phyloP scores from a whole-genome alignment of 345 rosid genomes.

The Boechera stricta region DNA sequence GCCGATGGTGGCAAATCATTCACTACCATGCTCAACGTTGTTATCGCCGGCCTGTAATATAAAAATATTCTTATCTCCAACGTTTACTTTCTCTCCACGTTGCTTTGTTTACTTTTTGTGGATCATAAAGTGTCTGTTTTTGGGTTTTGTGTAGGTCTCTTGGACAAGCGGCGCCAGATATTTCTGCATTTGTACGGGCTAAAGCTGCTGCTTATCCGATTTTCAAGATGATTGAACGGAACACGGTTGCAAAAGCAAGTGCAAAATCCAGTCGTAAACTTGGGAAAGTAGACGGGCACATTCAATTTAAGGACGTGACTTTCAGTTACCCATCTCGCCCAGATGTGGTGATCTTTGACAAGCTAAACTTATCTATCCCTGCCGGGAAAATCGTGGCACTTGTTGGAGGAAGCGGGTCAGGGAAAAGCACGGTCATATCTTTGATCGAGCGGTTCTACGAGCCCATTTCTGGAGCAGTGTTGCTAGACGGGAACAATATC shows the following conservation, averaged over 20 bases:
- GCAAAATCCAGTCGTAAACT: slow-evolving; percentile 59
- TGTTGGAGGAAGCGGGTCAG: slow-evolving; percentile 97
- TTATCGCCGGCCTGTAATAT: slow-evolving; percentile 90
- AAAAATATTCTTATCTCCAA: neutral
- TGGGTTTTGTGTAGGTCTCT: slow-evolving; percentile 59
- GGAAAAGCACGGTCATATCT: slow-evolving; percentile 94
- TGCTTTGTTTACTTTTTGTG: neutral
- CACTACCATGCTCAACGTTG: slow-evolving; percentile 99
- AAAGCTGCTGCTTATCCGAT: slow-evolving; percentile 92
- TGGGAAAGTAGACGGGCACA: slow-evolving; percentile 71
- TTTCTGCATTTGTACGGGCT: slow-evolving; percentile 81
- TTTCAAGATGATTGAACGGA: slow-evolving; percentile 90
- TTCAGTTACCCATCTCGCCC: slow-evolving; percentile 93
- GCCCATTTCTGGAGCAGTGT: slow-evolving; percentile 67
- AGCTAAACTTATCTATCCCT: slow-evolving; percentile 64
- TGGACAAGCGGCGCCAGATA: slow-evolving; percentile 92
- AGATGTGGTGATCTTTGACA: slow-evolving; percentile 66
- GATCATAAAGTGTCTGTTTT: neutral
- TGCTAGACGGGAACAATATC: slow-evolving; percentile 68
- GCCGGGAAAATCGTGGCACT: slow-evolving; percentile 89
- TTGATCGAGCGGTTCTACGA: slow-evolving; percentile 93
- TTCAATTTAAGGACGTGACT: slow-evolving; percentile 70
- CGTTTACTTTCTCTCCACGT: slow-evolving; percentile 16
- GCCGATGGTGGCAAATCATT: slow-evolving; percentile 90
- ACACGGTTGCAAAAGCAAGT: slow-evolving; percentile 62